Percentiles rank a stretch among this genome's conserved stretches.
phyloP scores from a whole-genome alignment of 805 yeast species.

The Kodamaea sagamina region DNA sequence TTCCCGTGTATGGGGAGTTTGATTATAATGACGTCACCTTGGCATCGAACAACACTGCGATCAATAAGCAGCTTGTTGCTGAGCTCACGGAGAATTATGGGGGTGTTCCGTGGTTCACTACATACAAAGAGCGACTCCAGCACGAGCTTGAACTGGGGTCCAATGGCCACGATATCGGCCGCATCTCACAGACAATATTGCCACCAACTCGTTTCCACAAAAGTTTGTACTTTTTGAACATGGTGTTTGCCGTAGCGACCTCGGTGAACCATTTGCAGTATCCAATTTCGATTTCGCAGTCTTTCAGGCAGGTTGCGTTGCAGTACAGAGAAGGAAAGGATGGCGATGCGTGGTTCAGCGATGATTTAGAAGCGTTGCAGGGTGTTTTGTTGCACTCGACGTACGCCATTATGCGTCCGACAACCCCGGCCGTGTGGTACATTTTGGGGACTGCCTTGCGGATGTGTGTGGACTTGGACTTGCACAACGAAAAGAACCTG shows the following conservation, averaged over 20 bases:
- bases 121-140: slow-evolving; percentile 37
- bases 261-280: slow-evolving; percentile 71
- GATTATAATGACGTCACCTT: slow-evolving; percentile 50
- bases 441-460: slow-evolving; percentile 78
- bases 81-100: slow-evolving; percentile 2
- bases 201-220: slow-evolving; percentile 52
- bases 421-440: slow-evolving; percentile 92
- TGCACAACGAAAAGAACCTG: slow-evolving; percentile 63
- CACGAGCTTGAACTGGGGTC: slow-evolving; percentile 7
- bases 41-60: slow-evolving; percentile 57
- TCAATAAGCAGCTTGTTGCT: slow-evolving; percentile 27
- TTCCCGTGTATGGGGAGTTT: slow-evolving; percentile 77
- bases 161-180: slow-evolving; percentile 14
- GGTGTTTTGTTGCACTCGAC: slow-evolving; percentile 67
- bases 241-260: slow-evolving; percentile 79
- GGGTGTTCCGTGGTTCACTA: slow-evolving; percentile 42
- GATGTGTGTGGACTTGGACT: slow-evolving; percentile 78
- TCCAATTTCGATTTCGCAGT: slow-evolving; percentile 63
- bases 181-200: slow-evolving; percentile 36
- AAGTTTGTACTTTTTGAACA: slow-evolving; percentile 69
- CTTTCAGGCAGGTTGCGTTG: slow-evolving; percentile 69
- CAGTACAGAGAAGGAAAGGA: slow-evolving; percentile 58
- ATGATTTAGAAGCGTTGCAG: slow-evolving; percentile 71
- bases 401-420: slow-evolving; percentile 84
- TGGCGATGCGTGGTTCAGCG: slow-evolving; percentile 40